Evolutionary conservation across 305 asterid genomes (phyloP).

Genomic region (Fraxinus dipetala): DNA sequence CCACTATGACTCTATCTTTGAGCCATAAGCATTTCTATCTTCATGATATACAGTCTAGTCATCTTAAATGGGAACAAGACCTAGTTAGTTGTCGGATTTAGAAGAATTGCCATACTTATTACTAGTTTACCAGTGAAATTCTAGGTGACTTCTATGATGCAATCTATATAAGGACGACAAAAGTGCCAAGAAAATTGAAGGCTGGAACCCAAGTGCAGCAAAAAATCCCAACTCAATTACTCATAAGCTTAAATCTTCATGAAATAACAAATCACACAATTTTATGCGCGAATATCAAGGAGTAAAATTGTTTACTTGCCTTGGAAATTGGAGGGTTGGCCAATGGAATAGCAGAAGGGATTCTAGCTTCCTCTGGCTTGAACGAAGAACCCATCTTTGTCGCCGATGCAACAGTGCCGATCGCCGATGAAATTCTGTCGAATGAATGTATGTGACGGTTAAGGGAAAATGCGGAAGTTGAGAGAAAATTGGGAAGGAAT

Average conservation of each 20-base stretch:
- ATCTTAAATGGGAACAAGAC: not conserved
- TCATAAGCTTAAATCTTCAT: not conserved
- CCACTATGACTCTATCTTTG: not conserved
- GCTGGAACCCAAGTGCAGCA: not conserved
- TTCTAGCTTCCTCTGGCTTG: constrained; percentile 70
- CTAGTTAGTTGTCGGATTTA: not conserved
- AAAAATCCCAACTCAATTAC: not conserved
- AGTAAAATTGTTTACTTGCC: constrained; percentile 22
- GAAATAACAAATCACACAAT: not conserved
- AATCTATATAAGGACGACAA: not conserved
- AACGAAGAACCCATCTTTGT: constrained; percentile 37
- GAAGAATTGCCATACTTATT: not conserved
- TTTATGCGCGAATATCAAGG: not conserved
- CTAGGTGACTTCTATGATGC: not conserved
- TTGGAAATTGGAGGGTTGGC: constrained; percentile 58
- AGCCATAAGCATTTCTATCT: not conserved
- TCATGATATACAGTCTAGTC: not conserved
- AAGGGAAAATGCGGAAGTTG: constrained; percentile 4
- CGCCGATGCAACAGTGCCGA: constrained; percentile 30
- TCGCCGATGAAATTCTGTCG: constrained; percentile 11
- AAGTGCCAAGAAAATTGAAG: not conserved
- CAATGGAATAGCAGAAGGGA: constrained; percentile 57
- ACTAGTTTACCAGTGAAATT: not conserved
- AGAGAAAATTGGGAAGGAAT: constrained; percentile 17
- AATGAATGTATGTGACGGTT: not conserved